A percentile compares a stretch with the other conserved stretches of the same genome.
Conservation (phyloP, 2,329 filamentous ascomycete genomes). For the Stromatinia cepivora region DNA sequence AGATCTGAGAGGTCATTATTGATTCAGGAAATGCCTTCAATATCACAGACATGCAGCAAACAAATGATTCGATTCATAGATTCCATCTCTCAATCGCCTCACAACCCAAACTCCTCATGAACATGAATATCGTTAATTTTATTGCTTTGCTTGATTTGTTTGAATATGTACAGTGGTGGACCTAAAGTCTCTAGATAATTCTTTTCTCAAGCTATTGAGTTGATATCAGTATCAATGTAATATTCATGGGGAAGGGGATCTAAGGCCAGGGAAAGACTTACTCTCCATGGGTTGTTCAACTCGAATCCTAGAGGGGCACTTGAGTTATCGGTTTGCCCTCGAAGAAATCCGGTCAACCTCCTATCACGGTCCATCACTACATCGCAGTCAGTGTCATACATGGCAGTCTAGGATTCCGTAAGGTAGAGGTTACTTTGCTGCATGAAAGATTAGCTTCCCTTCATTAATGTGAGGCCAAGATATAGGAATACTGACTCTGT, state of each 20-base stretch:
- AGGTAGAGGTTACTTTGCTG: slow-evolving; percentile 42
- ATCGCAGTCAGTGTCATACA: slow-evolving; percentile 27
- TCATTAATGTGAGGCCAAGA: slow-evolving; percentile 12
- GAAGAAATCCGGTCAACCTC: slow-evolving; percentile 44
- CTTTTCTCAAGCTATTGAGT: slow-evolving; percentile 38
- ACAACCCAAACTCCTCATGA: not conserved
- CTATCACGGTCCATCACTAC: slow-evolving; percentile 47
- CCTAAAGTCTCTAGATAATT: slow-evolving; percentile 31
- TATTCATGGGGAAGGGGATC: not conserved
- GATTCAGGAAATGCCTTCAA: not conserved
- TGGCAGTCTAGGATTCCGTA: not conserved
- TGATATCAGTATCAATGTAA: slow-evolving; percentile 17
- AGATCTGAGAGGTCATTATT: too few relatives aligned
- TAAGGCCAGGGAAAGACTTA: slow-evolving; percentile 33
- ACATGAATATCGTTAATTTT: slow-evolving; percentile 6
- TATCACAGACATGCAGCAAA: not conserved
- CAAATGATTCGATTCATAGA: not conserved
- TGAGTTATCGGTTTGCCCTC: slow-evolving; percentile 44
- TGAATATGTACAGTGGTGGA: slow-evolving; percentile 31
- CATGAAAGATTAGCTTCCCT: slow-evolving; percentile 31
- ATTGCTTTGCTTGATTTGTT: slow-evolving; percentile 8
- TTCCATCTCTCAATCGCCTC: not conserved
- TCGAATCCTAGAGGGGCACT: slow-evolving; percentile 44
- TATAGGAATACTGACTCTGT: slow-evolving; percentile 40
- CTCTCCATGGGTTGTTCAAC: slow-evolving; percentile 47